These are phyloP conservation scores for Pyrus betulifolia DNA, from an alignment of 306 rosid species.

Conservation along the genomic window DNA sequence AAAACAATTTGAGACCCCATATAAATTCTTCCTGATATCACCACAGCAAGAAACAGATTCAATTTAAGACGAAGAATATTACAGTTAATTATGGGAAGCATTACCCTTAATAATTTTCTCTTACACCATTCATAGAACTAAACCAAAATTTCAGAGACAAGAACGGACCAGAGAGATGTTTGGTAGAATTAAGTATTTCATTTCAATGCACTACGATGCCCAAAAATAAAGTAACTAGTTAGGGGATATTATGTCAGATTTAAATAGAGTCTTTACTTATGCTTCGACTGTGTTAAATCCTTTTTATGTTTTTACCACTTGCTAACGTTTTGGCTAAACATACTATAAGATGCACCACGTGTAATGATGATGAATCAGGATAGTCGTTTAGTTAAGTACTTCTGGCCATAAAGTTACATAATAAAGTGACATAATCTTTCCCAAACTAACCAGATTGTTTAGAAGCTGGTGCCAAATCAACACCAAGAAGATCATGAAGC, in stretches of 20 bases:
- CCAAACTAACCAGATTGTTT: slow-evolving; percentile 66
- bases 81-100: not conserved
- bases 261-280: not conserved
- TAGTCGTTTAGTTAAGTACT: not conserved
- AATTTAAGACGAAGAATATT: not conserved
- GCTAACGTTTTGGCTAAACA: not conserved
- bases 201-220: not conserved
- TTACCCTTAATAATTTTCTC: not conserved
- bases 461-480: slow-evolving; percentile 50
- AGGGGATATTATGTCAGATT: not conserved
- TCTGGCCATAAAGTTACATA: not conserved
- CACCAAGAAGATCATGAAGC: slow-evolving; percentile 92
- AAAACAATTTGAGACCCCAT: not conserved
- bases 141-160: not conserved
- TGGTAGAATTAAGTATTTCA: not conserved
- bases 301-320: not conserved
- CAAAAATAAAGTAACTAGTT: not conserved
- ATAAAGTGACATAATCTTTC: not conserved
- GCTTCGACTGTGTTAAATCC: not conserved
- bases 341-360: not conserved
- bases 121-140: not conserved
- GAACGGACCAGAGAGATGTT: not conserved
- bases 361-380: not conserved
- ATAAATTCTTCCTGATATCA: not conserved
- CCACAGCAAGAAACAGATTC: not conserved